Conservation (phyloP, 768 basidiomycete genomes). For the Mycena filopes region DNA sequence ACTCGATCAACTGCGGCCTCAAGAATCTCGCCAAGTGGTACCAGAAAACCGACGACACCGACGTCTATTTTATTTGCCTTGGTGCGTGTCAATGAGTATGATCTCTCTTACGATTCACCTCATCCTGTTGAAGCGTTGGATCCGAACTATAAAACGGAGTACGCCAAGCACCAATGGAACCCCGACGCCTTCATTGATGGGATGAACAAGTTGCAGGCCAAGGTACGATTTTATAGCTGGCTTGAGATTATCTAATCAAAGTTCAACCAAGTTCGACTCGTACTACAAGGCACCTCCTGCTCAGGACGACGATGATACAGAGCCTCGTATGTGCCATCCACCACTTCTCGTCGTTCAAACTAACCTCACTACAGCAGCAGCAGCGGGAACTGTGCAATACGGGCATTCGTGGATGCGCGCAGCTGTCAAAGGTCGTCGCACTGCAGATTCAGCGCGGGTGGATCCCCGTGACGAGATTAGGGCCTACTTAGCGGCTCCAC, state of each 20-base stretch:
- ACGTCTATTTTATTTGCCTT: constrained; percentile 26
- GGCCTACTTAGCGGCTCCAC: neutral
- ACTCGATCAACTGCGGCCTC: constrained; percentile 25
- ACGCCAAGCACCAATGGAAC: neutral
- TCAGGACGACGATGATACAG: too few species aligned
- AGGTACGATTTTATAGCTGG: neutral
- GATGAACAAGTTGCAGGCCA: neutral
- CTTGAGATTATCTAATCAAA: neutral
- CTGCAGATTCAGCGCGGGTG: neutral
- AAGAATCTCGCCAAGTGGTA: constrained; percentile 32
- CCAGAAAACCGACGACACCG: constrained; percentile 26
- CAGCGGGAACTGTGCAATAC: neutral
- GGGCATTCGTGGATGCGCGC: neutral
- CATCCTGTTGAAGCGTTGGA: neutral
- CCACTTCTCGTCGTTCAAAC: neutral
- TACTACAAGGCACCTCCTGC: too few species aligned
- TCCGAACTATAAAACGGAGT: neutral
- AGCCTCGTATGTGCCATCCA: neutral
- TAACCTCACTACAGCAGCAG: neutral
- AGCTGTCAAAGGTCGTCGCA: neutral
- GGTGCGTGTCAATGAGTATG: constrained; percentile 1
- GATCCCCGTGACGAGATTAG: neutral
- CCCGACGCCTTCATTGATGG: neutral
- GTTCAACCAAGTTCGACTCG: neutral
- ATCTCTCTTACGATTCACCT: neutral